These are phyloP conservation scores for Scedosporium aurantiacum DNA, from an alignment of 2,329 filamentous ascomycete species.

Conservation along the genomic window DNA sequence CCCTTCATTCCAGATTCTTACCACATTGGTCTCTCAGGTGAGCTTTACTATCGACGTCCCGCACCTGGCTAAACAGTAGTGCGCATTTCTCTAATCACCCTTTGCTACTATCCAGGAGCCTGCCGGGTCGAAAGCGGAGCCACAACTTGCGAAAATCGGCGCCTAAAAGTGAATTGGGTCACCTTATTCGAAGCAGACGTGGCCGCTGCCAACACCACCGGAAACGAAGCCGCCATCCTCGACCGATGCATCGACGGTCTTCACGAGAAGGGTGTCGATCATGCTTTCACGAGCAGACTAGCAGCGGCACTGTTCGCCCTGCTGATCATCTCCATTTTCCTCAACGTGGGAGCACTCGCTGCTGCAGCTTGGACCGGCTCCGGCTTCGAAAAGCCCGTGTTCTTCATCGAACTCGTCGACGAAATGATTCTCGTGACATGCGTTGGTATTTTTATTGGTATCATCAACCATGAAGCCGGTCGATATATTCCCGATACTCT, in stretches of 20 bases:
- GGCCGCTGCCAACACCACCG: neutral
- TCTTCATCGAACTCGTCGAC: constrained; percentile 2
- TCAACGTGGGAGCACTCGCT: neutral
- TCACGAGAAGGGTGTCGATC: neutral
- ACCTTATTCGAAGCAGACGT: constrained; percentile 1
- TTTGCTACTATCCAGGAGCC: neutral
- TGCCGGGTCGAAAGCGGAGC: neutral
- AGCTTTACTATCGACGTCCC: neutral
- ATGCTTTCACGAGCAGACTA: neutral
- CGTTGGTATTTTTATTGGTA: constrained; percentile 3
- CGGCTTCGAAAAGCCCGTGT: neutral
- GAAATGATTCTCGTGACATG: constrained; percentile 3
- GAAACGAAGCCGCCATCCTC: neutral
- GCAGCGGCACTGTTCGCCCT: constrained; percentile 2
- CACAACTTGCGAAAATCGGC: neutral
- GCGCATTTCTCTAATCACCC: neutral
- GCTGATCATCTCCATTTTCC: constrained; percentile 3
- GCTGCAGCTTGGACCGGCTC: neutral
- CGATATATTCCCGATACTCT: neutral
- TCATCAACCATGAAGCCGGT: constrained; percentile 4
- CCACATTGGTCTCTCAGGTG: constrained; percentile 3
- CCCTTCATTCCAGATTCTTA: neutral
- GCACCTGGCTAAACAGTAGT: neutral
- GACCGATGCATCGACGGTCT: neutral
- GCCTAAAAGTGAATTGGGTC: neutral